Evolutionary conservation across 2,329 filamentous ascomycete genomes (phyloP), one percentile per base, ranked within the genome.

Genomic region (Claviceps sp.): DNA sequence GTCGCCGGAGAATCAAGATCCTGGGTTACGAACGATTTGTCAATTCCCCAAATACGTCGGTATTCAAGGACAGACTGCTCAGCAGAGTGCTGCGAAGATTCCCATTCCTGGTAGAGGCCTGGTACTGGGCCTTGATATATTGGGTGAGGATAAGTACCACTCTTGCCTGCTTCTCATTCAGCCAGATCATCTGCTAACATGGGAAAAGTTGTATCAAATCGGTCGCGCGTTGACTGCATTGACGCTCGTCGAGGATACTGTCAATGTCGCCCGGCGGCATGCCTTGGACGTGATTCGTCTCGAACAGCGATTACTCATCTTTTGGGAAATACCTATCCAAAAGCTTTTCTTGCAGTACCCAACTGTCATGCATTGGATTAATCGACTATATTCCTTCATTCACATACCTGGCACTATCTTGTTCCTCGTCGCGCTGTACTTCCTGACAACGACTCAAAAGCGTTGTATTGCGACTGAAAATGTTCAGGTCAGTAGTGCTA

Each of bases 381-480:
- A 88, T 66, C 76, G 83, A 60, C 74, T 78, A 30, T 88, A 88
- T 67, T 86, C 83, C 5, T 87, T 86, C 66, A 86, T 88, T 60
- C 85, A 88, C 64, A 88, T 88, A 53, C 85, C 84, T 0, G 84
- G 83, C 14, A 87, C 84, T 5, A 87, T 88, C 57, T 73, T 83
- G 45, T 88, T 86, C 61, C 64, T 73, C 16, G 69, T 75, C 40
- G 76, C 79, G 61, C 73, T 88, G 4, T 88, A 80, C 68, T 85
- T 84, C 68, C 76, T 84, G 62, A 86, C 82, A 47, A 85, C 81
- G 24, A 82, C 79, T 7, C 74, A 74, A 50, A 78, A 78, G 62
- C 70, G 75, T 37, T 63, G 62, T 30, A 59, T 59, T 44, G 54
- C 61, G 47, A 52, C 60, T 45, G 60, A 63, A 14, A 60, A 62